These are phyloP conservation scores for Heterobasidion occidentale DNA, from an alignment of 1,284 basidiomycete genomes.

Conservation along the genomic window DNA sequence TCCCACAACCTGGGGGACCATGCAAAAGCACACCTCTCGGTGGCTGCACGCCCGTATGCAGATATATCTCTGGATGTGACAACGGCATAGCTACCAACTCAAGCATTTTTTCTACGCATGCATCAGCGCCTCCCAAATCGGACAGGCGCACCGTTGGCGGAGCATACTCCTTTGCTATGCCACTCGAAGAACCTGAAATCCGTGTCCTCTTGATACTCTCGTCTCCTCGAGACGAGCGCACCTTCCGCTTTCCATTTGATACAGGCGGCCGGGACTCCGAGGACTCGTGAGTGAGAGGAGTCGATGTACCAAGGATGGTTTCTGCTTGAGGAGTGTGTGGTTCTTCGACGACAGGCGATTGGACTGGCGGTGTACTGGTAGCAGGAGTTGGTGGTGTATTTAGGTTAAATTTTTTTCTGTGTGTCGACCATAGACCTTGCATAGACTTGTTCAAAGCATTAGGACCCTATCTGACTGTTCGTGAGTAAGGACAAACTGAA, in stretches of 20 bases:
- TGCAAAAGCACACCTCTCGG: slow-evolving; percentile 92
- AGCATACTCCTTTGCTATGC: slow-evolving; percentile 46
- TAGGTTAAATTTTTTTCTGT: slow-evolving; percentile 59
- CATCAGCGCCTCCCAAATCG: slow-evolving; percentile 83
- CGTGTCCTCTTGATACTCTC: slow-evolving; percentile 50
- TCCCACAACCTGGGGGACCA: slow-evolving; percentile 96
- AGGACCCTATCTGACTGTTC: slow-evolving; percentile 37
- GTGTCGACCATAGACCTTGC: slow-evolving; percentile 68
- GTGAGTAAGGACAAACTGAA: background rate
- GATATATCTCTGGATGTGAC: slow-evolving; percentile 92
- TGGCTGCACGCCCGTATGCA: slow-evolving; percentile 88
- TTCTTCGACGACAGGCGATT: slow-evolving; percentile 21
- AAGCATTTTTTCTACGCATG: slow-evolving; percentile 87
- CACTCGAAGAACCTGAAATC: slow-evolving; percentile 15
- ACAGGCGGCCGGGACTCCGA: slow-evolving; percentile 17
- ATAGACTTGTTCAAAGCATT: slow-evolving; percentile 70
- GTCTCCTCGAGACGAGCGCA: slow-evolving; percentile 41
- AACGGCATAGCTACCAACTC: slow-evolving; percentile 95
- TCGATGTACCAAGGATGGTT: background rate
- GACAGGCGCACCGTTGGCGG: slow-evolving; percentile 70
- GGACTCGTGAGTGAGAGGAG: slow-evolving; percentile 2
- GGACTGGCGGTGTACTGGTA: slow-evolving; percentile 16
- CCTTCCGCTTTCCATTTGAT: slow-evolving; percentile 47
- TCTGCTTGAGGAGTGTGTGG: slow-evolving; percentile 10
- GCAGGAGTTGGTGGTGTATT: slow-evolving; percentile 32